Conservation (phyloP, 306 rosid species). For the Hippophae tibetana region DNA sequence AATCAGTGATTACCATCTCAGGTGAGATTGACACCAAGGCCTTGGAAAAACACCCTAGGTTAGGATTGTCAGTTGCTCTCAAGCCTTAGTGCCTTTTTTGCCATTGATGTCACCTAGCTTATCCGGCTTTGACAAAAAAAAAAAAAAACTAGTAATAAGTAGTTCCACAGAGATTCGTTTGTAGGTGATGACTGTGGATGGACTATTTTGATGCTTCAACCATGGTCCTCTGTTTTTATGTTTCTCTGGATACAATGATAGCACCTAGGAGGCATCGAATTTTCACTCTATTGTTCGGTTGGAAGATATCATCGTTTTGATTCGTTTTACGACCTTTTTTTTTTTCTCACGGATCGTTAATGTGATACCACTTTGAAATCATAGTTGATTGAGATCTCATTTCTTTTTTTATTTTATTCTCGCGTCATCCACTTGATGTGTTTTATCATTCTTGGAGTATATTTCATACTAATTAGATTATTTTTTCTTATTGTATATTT, state of each 20-base stretch:
- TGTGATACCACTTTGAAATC: not conserved
- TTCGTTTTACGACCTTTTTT: not conserved
- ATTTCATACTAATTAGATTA: no score
- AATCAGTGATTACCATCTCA: conserved; percentile 77
- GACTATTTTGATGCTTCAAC: conserved; percentile 27
- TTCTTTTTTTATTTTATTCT: no score
- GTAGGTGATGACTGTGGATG: conserved; percentile 41
- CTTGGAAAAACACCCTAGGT: conserved; percentile 68
- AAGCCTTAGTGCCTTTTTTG: conserved; percentile 56
- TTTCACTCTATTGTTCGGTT: conserved; percentile 20
- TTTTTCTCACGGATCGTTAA: not conserved
- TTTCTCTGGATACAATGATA: conserved; percentile 18
- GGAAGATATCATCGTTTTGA: conserved; percentile 24
- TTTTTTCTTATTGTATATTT: no score
- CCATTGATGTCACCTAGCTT: conserved; percentile 10
- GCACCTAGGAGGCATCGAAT: conserved; percentile 22
- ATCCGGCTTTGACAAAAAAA: conserved; percentile 50
- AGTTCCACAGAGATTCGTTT: conserved; percentile 45
- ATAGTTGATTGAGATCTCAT: no score
- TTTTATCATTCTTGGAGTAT: no score
- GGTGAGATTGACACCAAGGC: conserved; percentile 88
- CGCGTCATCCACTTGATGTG: no score
- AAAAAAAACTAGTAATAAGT: conserved; percentile 49
- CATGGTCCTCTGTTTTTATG: conserved; percentile 15
- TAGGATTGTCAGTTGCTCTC: conserved; percentile 80